Percentiles rank a stretch among this genome's conserved stretches.
phyloP scores from a whole-genome alignment of 495 filamentous ascomycete genomes.

The Cryomyces minteri region DNA sequence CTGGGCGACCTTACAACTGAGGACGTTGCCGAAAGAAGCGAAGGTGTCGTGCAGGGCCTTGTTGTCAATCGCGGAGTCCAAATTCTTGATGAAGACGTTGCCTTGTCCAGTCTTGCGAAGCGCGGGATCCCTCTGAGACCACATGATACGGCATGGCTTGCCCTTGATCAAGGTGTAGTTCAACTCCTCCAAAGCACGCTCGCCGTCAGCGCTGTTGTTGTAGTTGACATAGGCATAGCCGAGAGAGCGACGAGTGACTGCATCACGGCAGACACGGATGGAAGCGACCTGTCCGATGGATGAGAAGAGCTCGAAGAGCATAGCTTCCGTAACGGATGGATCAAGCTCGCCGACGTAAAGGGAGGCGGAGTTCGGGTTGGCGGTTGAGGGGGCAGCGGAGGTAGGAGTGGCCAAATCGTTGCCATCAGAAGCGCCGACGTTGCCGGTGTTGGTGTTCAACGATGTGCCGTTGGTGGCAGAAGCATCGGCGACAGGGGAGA shows the following conservation, averaged over 20 bases:
- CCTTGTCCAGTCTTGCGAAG: slow-evolving; percentile 98
- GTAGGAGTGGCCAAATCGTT: slow-evolving; percentile 48
- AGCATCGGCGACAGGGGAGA: slow-evolving; percentile 37
- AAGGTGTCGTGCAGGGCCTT: slow-evolving; percentile 99
- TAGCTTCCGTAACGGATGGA: slow-evolving; percentile 92
- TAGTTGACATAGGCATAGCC: slow-evolving; percentile 99
- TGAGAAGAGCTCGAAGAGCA: slow-evolving; percentile 99
- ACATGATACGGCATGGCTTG: slow-evolving; percentile 99
- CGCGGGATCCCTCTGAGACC: slow-evolving; percentile 98
- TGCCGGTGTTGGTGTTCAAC: slow-evolving; percentile 46
- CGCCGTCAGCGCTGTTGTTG: slow-evolving; percentile 89
- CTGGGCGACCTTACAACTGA: slow-evolving; percentile 98
- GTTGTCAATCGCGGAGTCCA: slow-evolving; percentile 97
- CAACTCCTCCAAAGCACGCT: slow-evolving; percentile 95
- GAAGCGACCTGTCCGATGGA: slow-evolving; percentile 98
- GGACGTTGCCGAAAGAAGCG: slow-evolving; percentile 95
- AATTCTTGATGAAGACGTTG: slow-evolving; percentile 99
- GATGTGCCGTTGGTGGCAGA: slow-evolving; percentile 40
- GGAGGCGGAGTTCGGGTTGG: slow-evolving; percentile 81
- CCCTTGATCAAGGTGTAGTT: slow-evolving; percentile 99
- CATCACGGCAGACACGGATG: slow-evolving; percentile 98
- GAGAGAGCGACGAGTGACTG: slow-evolving; percentile 94
- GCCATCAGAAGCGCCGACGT: slow-evolving; percentile 34
- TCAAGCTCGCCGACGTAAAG: slow-evolving; percentile 99
- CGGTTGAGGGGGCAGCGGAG: slow-evolving; percentile 48